A percentile compares a stretch with the other conserved stretches of the same genome.
Conservation (phyloP, 1,139 yeast species). For the Casaregolazyma suthepensis region DNA sequence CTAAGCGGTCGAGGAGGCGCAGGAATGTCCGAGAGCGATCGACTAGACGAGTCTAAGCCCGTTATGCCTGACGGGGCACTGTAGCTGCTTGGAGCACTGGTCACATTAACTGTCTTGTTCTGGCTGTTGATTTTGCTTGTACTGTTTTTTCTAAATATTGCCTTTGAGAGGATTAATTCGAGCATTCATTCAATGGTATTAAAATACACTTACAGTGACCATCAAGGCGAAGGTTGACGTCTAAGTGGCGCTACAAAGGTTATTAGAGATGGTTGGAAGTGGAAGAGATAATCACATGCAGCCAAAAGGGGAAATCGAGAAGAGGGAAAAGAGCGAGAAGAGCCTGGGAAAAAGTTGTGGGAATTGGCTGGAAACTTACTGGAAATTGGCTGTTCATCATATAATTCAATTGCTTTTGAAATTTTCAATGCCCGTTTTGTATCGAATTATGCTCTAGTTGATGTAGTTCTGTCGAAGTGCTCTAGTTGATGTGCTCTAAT, state of each 20-base stretch:
- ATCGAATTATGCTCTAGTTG: neutral
- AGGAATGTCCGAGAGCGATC: neutral
- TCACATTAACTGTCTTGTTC: neutral
- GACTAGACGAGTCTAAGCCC: neutral
- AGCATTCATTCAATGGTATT: neutral
- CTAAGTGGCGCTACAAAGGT: neutral
- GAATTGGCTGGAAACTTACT: no score
- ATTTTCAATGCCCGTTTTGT: no score
- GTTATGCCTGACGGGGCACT: neutral
- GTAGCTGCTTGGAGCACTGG: conserved; percentile 3
- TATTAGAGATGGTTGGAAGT: neutral
- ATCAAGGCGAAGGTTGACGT: neutral
- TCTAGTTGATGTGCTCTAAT: no score
- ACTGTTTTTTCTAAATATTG: neutral
- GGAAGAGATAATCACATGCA: neutral
- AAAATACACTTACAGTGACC: neutral
- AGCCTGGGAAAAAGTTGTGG: no score
- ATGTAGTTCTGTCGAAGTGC: no score
- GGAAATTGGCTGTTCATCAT: no score
- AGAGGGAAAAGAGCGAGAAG: no score
- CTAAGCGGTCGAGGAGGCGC: neutral
- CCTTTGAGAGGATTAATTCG: neutral
- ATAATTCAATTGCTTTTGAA: no score
- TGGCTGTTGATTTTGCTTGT: neutral
- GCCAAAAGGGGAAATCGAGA: neutral